Evolutionary conservation across 2,329 filamentous ascomycete species (phyloP).

Genomic region (Acephala macrosclerotiorum): DNA sequence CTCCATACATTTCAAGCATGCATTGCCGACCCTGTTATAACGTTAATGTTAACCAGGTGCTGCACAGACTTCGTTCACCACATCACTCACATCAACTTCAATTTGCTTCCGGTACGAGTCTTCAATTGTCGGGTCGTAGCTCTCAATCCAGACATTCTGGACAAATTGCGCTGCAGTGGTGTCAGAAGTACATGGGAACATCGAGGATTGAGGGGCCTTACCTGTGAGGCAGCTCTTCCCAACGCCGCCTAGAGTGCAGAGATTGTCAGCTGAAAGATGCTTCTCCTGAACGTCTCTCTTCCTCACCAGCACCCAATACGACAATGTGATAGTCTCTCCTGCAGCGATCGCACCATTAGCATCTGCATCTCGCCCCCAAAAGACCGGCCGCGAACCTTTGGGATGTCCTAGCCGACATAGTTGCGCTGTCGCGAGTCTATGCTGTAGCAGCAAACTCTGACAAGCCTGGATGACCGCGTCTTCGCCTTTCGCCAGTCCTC

Average conservation of each 20-base stretch:
- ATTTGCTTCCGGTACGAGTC: constrained; percentile 67
- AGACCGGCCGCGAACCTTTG: constrained; percentile 33
- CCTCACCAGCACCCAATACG: constrained; percentile 67
- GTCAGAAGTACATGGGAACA: constrained; percentile 2
- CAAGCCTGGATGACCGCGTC: background rate
- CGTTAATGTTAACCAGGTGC: constrained; percentile 20
- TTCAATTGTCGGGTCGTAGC: constrained; percentile 68
- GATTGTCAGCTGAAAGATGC: constrained; percentile 34
- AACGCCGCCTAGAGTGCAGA: constrained; percentile 64
- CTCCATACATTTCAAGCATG: constrained; percentile 71
- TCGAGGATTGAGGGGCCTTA: constrained; percentile 50
- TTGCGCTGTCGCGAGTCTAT: constrained; percentile 20
- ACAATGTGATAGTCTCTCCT: constrained; percentile 72
- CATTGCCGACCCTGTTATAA: constrained; percentile 68
- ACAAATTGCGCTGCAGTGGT: constrained; percentile 68
- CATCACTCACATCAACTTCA: constrained; percentile 70
- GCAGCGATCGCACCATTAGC: constrained; percentile 18
- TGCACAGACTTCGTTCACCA: constrained; percentile 10
- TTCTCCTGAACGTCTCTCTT: constrained; percentile 16
- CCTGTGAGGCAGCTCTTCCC: constrained; percentile 79
- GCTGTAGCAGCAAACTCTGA: constrained; percentile 9
- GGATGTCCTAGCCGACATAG: constrained; percentile 37
- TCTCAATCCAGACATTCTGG: constrained; percentile 79
- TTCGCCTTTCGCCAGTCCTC: constrained; percentile 1
- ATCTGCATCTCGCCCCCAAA: background rate